A percentile compares a stretch with the other conserved stretches of the same genome.
Conservation (phyloP, 2,329 filamentous ascomycete species). For the Pseudocercospora macadamiae region DNA sequence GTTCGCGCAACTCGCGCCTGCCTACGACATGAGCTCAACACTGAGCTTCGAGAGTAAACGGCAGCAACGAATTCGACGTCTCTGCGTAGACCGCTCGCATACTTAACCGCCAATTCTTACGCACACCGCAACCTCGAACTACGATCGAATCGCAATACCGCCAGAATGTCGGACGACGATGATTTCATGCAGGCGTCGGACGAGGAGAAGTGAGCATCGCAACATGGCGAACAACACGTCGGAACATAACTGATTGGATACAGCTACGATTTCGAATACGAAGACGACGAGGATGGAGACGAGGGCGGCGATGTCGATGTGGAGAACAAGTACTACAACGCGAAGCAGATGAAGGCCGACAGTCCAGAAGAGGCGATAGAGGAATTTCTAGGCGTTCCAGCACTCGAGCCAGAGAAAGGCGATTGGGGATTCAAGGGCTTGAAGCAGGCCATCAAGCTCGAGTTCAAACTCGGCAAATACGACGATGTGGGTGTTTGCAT, state of each 20-base stretch:
- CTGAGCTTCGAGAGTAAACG: background rate
- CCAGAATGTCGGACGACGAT: slow-evolving; percentile 77
- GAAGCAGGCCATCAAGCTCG: slow-evolving; percentile 97
- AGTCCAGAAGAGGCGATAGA: slow-evolving; percentile 86
- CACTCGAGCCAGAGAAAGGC: slow-evolving; percentile 84
- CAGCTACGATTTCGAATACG: slow-evolving; percentile 95
- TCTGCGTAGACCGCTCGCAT: too few relatives aligned
- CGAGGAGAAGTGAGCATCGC: slow-evolving; percentile 75
- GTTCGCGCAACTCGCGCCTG: background rate
- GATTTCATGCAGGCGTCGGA: slow-evolving; percentile 94
- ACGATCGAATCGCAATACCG: background rate
- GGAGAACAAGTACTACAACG: slow-evolving; percentile 99
- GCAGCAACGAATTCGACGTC: too few relatives aligned
- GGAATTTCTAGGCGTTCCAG: slow-evolving; percentile 88
- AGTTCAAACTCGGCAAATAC: slow-evolving; percentile 90
- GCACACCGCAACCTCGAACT: background rate
- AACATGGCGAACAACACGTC: too few relatives aligned
- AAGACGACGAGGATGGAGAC: slow-evolving; percentile 88
- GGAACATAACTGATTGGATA: slow-evolving; percentile 9
- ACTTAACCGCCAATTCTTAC: too few relatives aligned
- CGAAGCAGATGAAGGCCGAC: slow-evolving; percentile 89
- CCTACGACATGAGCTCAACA: background rate
- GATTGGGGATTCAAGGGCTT: slow-evolving; percentile 99
- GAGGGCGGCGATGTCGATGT: slow-evolving; percentile 89
- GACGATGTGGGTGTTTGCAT: slow-evolving; percentile 68